These are phyloP conservation scores for Arthrobotrys entomopaga DNA, from an alignment of 2,329 filamentous ascomycete species.

Conservation along the genomic window DNA sequence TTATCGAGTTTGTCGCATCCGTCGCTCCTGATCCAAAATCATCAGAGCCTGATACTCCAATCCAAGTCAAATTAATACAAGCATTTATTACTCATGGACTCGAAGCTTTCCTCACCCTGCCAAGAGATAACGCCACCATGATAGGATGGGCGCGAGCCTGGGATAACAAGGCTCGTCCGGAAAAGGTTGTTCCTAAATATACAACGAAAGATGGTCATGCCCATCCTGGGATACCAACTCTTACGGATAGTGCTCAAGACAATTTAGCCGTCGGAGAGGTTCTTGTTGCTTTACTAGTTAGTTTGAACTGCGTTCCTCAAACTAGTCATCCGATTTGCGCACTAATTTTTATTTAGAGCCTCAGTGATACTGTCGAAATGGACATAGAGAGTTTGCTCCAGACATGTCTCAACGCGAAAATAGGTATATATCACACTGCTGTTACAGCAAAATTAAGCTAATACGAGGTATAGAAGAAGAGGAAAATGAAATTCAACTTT, in stretches of 20 bases:
- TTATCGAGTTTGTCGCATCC: slow-evolving; percentile 42
- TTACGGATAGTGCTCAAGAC: slow-evolving; percentile 17
- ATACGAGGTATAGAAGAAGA: slow-evolving; percentile 22
- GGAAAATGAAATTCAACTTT: slow-evolving; percentile 7
- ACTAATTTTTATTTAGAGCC: slow-evolving; percentile 11
- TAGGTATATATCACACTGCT: slow-evolving; percentile 8
- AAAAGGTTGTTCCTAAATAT: slow-evolving; percentile 43
- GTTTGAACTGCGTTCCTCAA: background rate
- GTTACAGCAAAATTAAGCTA: background rate
- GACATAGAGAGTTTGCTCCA: slow-evolving; percentile 43
- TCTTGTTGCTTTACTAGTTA: slow-evolving; percentile 42
- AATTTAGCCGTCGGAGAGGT: slow-evolving; percentile 41
- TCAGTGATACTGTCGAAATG: slow-evolving; percentile 46
- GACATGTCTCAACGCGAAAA: slow-evolving; percentile 36
- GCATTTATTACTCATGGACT: slow-evolving; percentile 54
- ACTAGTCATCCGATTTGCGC: no score
- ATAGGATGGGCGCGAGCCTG: slow-evolving; percentile 37
- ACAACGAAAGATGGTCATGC: background rate
- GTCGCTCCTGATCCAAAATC: slow-evolving; percentile 18
- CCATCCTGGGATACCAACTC: slow-evolving; percentile 15
- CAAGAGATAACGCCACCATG: slow-evolving; percentile 39
- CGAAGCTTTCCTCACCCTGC: slow-evolving; percentile 41
- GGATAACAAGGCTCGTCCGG: slow-evolving; percentile 46
- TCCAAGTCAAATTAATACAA: slow-evolving; percentile 47
- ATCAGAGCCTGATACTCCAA: slow-evolving; percentile 32